A percentile compares a stretch with the other conserved stretches of the same genome.
phyloP scores from a whole-genome alignment of 768 basidiomycete species.

The Lyophyllum shimeji region DNA sequence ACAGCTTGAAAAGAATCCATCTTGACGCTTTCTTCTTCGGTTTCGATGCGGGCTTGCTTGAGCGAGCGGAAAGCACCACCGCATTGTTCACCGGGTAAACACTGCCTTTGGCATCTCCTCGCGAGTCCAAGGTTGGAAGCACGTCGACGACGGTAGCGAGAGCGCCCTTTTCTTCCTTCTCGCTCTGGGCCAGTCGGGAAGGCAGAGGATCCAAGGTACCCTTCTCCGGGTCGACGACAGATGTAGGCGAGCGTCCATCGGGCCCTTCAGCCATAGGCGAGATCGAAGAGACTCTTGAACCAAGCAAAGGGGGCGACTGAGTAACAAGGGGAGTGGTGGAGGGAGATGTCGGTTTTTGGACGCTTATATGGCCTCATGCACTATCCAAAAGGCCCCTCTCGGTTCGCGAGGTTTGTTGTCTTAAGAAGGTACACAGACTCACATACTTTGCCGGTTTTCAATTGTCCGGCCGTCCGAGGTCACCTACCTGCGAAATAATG shows the following conservation, averaged over 20 bases:
- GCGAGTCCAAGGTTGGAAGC: conserved; percentile 22
- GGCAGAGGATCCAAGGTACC: conserved; percentile 49
- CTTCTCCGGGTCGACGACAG: conserved; percentile 56
- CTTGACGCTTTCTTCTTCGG: conserved; percentile 52
- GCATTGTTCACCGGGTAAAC: conserved; percentile 34
- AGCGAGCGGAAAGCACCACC: conserved; percentile 30
- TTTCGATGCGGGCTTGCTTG: conserved; percentile 19
- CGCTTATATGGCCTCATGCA: conserved; percentile 1
- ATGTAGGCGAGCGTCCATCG: conserved; percentile 35
- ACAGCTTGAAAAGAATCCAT: conserved; percentile 58
- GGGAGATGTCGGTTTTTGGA: not conserved
- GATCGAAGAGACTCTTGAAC: conserved; percentile 14
- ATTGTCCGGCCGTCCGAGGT: not conserved
- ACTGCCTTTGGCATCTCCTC: conserved; percentile 42
- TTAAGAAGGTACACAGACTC: not conserved
- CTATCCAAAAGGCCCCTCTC: not conserved
- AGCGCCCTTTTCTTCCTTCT: conserved; percentile 38
- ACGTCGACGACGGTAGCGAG: conserved; percentile 7
- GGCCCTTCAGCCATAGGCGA: conserved; percentile 42
- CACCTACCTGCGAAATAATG: not conserved
- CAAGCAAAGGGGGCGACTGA: conserved; percentile 15
- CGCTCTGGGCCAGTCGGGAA: conserved; percentile 25
- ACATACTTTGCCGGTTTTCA: not conserved
- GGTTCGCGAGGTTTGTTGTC: not conserved
- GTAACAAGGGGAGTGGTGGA: conserved; percentile 21